Evolutionary conservation across 1,284 basidiomycete genomes (phyloP), one percentile per base, ranked within the genome.

Genomic region (Boletus semigastroideus): DNA sequence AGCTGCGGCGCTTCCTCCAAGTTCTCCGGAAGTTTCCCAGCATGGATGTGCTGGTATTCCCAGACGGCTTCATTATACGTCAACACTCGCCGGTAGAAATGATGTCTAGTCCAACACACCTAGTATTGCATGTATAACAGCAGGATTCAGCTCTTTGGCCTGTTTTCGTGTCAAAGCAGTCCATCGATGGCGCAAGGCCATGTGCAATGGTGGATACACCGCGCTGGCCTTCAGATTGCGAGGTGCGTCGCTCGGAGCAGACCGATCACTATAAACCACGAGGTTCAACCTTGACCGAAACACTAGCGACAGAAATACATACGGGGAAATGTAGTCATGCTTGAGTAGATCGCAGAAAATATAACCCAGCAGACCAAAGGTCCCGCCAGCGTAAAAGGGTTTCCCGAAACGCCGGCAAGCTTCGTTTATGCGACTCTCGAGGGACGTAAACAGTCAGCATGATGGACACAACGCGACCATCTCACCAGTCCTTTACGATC

Each of bases 361-460:
- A 71, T 91, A 99, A 7, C 96, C 97, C 44, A 87, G 77, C 54
- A 96, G 77, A n/a, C 96, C 96, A 68, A 92, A 94, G 12, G 90
- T 87, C 10, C 89, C 89, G 0, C 94, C 91, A 17, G 87, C 84
- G 64, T 97, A 98, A 69, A 98, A 90, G 14, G 89, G 86, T 57
- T 86, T 91, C 30, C 76, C 73, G 48, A 82, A 76, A 49, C 77
- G 76, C 56, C 94, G 79, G 63, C 92, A 90, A 14, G 83, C 78
- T 37, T 82, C 78, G 69, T 98, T 94, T 53, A 96, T 78, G 45
- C 73, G 77, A 61, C 89, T 78, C 92, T 97, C 65, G 43, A 41
- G 42, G 30, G 38, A 33, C 37, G 17, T 52, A n/a, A 53, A 41
- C 52, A 57, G 53, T 54, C 50, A 57, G 34, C 41, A 57, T 42